Percentiles rank a stretch among this genome's conserved stretches.
Evolutionary conservation across 345 rosid genomes (phyloP).

Genomic region (Gossypium stocksii): DNA sequence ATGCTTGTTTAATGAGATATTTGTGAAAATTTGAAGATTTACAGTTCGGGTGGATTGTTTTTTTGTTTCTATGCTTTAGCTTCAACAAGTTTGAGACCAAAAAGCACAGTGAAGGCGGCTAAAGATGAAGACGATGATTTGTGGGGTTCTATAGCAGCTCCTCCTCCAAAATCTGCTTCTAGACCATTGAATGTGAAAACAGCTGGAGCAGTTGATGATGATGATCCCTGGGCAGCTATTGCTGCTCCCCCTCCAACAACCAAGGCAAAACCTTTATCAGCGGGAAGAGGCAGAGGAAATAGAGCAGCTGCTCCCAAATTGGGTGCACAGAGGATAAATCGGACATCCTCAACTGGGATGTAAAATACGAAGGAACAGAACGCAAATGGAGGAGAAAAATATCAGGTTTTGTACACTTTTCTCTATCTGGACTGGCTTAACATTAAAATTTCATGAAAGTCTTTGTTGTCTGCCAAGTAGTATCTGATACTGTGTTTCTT

Average conservation of each 20-base stretch:
- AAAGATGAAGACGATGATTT: slow-evolving; percentile 79
- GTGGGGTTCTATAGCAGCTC: slow-evolving; percentile 95
- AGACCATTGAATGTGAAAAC: slow-evolving; percentile 62
- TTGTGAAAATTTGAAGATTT: background rate
- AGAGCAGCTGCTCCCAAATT: slow-evolving; percentile 66
- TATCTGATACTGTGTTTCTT: slow-evolving; percentile 5
- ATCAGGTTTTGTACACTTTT: slow-evolving; percentile 40
- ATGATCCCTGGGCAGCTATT: slow-evolving; percentile 93
- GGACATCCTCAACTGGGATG: slow-evolving; percentile 68
- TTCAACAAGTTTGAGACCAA: slow-evolving; percentile 61
- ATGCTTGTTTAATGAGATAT: background rate
- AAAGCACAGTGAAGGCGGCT: slow-evolving; percentile 36
- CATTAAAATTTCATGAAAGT: slow-evolving; percentile 7
- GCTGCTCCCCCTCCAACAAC: slow-evolving; percentile 95
- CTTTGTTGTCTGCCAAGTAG: slow-evolving; percentile 19
- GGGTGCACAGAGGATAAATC: slow-evolving; percentile 91
- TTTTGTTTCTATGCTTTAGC: slow-evolving; percentile 14
- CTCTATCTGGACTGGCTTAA: slow-evolving; percentile 26
- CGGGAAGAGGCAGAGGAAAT: slow-evolving; percentile 48
- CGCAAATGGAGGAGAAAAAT: slow-evolving; percentile 2
- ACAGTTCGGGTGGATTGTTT: background rate
- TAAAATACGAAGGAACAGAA: slow-evolving; percentile 21
- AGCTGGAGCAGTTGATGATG: slow-evolving; percentile 46
- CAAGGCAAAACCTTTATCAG: slow-evolving; percentile 37
- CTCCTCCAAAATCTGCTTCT: slow-evolving; percentile 62